Evolutionary conservation across 257 asterid genomes (phyloP).

Genomic region (Galeopsis tetrahit): DNA sequence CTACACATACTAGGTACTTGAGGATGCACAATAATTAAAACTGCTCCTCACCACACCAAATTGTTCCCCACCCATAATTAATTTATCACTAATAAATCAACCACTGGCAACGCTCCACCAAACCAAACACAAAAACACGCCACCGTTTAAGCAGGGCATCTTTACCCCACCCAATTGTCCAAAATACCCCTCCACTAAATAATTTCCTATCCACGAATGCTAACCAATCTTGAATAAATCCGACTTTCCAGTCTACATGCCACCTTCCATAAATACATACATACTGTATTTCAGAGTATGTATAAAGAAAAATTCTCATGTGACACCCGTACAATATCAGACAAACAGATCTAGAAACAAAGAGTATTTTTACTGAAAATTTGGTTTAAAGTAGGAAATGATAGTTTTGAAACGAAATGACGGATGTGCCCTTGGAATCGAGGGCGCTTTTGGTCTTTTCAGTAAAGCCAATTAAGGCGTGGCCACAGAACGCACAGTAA

Average conservation of each 20-base stretch:
- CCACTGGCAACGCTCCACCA: conserved; percentile 64
- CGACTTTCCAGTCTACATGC: not conserved
- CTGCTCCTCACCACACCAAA: conserved; percentile 34
- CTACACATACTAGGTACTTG: conserved; percentile 22
- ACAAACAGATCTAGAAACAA: too few relatives aligned
- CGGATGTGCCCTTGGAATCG: conserved; percentile 15
- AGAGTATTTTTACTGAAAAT: not conserved
- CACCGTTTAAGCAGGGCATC: conserved; percentile 44
- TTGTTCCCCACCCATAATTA: conserved; percentile 12
- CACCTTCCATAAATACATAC: too few relatives aligned
- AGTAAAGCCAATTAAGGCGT: not conserved
- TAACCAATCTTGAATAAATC: not conserved
- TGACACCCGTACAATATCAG: too few relatives aligned
- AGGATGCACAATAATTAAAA: conserved; percentile 31
- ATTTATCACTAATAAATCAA: conserved; percentile 28
- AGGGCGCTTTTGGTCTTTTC: conserved; percentile 37
- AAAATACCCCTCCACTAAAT: conserved; percentile 39
- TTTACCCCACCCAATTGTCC: conserved; percentile 23
- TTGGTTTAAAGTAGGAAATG: not conserved
- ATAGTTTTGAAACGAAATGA: conserved; percentile 12
- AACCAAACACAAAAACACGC: conserved; percentile 54
- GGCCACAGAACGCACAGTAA: conserved; percentile 41
- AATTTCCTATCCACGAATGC: not conserved
- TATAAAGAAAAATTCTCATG: not conserved
- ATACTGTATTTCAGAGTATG: too few relatives aligned